Evolutionary conservation across 2,329 filamentous ascomycete genomes (phyloP), one percentile per base, ranked within the genome.

Genomic region (Cladosporium sphaerospermum): DNA sequence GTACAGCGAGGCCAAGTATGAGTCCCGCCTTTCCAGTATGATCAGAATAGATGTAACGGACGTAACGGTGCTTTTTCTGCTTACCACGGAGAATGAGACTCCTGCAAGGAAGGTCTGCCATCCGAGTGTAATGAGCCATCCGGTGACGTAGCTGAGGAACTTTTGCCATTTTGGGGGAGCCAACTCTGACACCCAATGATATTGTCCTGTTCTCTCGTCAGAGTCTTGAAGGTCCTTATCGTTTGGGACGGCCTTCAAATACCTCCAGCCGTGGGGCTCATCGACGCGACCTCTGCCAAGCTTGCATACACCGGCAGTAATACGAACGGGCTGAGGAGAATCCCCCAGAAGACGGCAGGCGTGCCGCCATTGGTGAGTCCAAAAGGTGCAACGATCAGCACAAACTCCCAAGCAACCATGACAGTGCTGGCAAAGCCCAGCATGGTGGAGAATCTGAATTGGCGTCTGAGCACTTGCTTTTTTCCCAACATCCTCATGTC

Each of bases 51-150:
- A 54, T 55, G 16, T 63, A 40, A 64, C 57, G 51, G 59, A 63
- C 9, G 62, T 60, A 31, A 63, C 61, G 8, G 61, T 60, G 11
- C 16, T 18, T 18, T 18, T 8, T n/a, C 19, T 31, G 11, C 42
- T 32, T 16, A 44, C 42, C 9, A 46, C 45, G 16, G 16, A 18
- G 56, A 75, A 78, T 0, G 72, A 70, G 2, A 74, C 75, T 3
- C 71, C 73, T 7, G 23, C 31, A 9, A 44, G 13, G 18, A 44
- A 45, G 7, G 40, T 45, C 18, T 52, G 48, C 40, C 48, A 52
- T 31, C 61, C 65, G 9, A 71, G 61, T 1, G 67, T 67, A 4
- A 61, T 62, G 57, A 67, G 67, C 69, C 69, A 71, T 8, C 64
- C 62, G 2, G 52, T 54, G 11, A 52, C 51, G 44, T 60, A 61